Evolutionary conservation across 2,329 filamentous ascomycete species (phyloP).

Genomic region (Tolypocladium paradoxum): DNA sequence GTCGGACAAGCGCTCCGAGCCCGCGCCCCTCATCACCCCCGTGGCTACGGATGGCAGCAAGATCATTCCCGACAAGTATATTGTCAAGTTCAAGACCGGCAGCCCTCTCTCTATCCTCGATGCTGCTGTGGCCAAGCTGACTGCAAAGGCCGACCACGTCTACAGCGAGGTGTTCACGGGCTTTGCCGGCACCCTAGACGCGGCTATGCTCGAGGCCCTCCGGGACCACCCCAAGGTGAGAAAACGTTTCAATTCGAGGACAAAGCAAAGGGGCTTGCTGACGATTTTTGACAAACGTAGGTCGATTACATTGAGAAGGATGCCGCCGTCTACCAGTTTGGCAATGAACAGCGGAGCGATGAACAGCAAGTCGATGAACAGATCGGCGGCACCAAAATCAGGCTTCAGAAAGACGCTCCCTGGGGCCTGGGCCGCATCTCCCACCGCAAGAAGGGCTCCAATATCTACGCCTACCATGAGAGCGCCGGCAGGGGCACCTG

Average conservation of each 20-base stretch:
- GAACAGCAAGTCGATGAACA: too few relatives aligned
- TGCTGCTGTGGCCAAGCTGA: constrained; percentile 7
- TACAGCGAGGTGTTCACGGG: constrained; percentile 13
- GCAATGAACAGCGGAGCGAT: too few relatives aligned
- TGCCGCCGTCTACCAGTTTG: constrained; percentile 5
- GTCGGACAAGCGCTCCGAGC: constrained; percentile 5
- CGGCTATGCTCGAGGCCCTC: constrained; percentile 6
- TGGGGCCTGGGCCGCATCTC: constrained; percentile 26
- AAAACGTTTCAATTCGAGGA: too few relatives aligned
- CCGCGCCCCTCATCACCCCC: constrained; percentile 9
- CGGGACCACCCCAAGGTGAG: constrained; percentile 13
- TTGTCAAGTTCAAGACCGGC: constrained; percentile 15
- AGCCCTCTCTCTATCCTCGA: constrained; percentile 5
- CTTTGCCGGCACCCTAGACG: constrained; percentile 12
- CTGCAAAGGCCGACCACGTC: constrained; percentile 10
- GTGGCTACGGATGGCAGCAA: constrained; percentile 1
- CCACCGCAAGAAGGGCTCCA: constrained; percentile 10
- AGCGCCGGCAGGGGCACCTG: constrained; percentile 23
- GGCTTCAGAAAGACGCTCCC: constrained; percentile 23
- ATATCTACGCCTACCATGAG: constrained; percentile 17
- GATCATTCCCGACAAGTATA: constrained; percentile 16
- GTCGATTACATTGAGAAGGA: constrained; percentile 29
- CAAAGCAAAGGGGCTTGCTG: background rate
- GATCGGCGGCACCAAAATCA: too few relatives aligned
- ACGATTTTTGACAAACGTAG: background rate